phyloP scores from a whole-genome alignment of 495 filamentous ascomycete genomes.

The Pseudevernia furfuracea region DNA sequence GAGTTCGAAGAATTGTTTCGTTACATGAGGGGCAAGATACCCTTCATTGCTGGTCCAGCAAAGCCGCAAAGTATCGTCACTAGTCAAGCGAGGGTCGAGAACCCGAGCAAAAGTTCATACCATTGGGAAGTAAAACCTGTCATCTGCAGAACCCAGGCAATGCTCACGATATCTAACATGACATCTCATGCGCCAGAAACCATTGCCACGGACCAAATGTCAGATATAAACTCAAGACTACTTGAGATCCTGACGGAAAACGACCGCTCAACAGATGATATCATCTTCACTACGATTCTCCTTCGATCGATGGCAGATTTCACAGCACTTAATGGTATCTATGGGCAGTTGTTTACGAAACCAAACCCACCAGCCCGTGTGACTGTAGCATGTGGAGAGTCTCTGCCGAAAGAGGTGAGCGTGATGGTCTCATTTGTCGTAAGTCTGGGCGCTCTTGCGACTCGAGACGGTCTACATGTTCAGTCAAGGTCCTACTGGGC shows the following conservation, averaged over 20 bases:
- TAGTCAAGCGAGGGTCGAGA: not conserved
- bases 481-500: conserved; percentile 96
- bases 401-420: conserved; percentile 47
- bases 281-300: conserved; percentile 67
- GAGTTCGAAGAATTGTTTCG: conserved; percentile 32
- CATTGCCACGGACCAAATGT: conserved; percentile 40
- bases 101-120: not conserved
- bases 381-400: conserved; percentile 66
- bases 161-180: conserved; percentile 42
- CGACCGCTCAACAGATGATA: conserved; percentile 38
- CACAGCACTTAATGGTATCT: conserved; percentile 60
- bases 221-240: conserved; percentile 37
- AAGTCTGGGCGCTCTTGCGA: conserved; percentile 30
- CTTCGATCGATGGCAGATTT: conserved; percentile 78
- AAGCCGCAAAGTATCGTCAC: not conserved
- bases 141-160: conserved; percentile 21
- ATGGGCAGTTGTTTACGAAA: conserved; percentile 53
- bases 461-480: conserved; percentile 66
- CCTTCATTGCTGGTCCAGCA: not conserved
- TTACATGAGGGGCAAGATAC: not conserved
- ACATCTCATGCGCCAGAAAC: conserved; percentile 36
- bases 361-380: conserved; percentile 82
- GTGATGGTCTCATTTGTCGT: conserved; percentile 54
- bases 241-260: conserved; percentile 24
- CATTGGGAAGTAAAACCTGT: not conserved